Evolutionary conservation across 768 basidiomycete species (phyloP).

Genomic region (Boletus patriciae): DNA sequence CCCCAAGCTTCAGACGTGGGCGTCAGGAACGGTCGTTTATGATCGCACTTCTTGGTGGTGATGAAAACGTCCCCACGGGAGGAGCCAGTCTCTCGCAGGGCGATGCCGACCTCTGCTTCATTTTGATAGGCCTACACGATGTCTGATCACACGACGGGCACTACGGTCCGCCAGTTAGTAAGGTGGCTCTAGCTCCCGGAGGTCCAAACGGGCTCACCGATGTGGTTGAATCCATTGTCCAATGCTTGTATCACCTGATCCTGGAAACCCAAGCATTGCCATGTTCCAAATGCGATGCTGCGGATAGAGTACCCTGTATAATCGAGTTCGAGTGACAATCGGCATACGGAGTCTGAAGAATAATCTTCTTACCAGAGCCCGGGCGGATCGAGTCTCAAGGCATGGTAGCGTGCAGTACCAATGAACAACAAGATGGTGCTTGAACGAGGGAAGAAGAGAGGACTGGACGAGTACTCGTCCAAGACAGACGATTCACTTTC

Average conservation of each 20-base stretch:
- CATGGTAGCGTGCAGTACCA: constrained; percentile 36
- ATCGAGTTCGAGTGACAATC: background rate
- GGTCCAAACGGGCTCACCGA: constrained; percentile 42
- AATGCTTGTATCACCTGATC: constrained; percentile 63
- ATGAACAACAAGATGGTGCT: background rate
- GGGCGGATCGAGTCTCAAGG: constrained; percentile 60
- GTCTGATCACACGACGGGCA: constrained; percentile 37
- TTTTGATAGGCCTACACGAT: constrained; percentile 64
- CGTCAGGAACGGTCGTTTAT: background rate
- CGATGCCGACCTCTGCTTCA: constrained; percentile 47
- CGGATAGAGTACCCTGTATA: constrained; percentile 44
- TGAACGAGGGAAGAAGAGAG: background rate
- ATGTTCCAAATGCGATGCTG: constrained; percentile 63
- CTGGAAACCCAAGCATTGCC: constrained; percentile 52
- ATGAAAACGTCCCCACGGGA: constrained; percentile 58
- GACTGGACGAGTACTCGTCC: background rate
- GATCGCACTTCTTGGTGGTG: constrained; percentile 49
- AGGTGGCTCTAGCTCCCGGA: background rate
- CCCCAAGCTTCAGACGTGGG: constrained; percentile 47
- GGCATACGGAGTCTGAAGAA: background rate
- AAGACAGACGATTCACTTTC: background rate
- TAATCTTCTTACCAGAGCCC: constrained; percentile 50
- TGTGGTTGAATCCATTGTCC: constrained; percentile 57
- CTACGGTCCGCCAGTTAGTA: no score
- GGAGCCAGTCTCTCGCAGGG: constrained; percentile 51